These are phyloP conservation scores for Pyronema domesticum DNA, from an alignment of 495 filamentous ascomycete genomes.

Conservation along the genomic window DNA sequence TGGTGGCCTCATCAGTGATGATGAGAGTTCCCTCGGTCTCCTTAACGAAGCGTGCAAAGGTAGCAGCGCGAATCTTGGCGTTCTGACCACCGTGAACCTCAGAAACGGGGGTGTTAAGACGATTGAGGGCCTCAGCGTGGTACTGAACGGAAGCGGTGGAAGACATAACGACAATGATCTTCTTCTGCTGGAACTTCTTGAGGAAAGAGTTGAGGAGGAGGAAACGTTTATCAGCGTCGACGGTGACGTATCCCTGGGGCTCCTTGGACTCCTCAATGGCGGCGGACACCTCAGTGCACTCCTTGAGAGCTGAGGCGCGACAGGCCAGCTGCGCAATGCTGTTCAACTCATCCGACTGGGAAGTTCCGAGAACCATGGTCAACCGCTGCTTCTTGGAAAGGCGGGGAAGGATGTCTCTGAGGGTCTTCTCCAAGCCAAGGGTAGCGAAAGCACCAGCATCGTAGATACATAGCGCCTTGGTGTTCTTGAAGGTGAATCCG, in stretches of 20 bases:
- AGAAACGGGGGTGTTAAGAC: constrained; percentile 8
- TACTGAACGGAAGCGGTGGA: constrained; percentile 14
- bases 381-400: constrained; percentile 12
- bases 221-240: constrained; percentile 21
- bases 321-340: not conserved
- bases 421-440: constrained; percentile 1
- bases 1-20: constrained; percentile 14
- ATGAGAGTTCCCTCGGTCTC: constrained; percentile 15
- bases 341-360: constrained; percentile 11
- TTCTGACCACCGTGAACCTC: constrained; percentile 18
- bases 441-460: constrained; percentile 6
- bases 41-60: constrained; percentile 10
- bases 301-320: constrained; percentile 4
- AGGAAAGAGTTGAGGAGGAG: constrained; percentile 19
- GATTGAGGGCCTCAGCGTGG: constrained; percentile 11
- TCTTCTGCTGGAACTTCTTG: constrained; percentile 22
- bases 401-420: constrained; percentile 11
- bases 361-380: constrained; percentile 2
- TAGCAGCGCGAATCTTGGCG: constrained; percentile 7
- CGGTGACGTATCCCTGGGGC: constrained; percentile 16
- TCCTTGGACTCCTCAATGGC: not conserved
- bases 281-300: not conserved
- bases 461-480: constrained; percentile 14
- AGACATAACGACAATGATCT: constrained; percentile 14
- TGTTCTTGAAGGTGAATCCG: constrained; percentile 14